phyloP scores from a whole-genome alignment of 2,329 filamentous ascomycete genomes.

The Sporothrix pallida region DNA sequence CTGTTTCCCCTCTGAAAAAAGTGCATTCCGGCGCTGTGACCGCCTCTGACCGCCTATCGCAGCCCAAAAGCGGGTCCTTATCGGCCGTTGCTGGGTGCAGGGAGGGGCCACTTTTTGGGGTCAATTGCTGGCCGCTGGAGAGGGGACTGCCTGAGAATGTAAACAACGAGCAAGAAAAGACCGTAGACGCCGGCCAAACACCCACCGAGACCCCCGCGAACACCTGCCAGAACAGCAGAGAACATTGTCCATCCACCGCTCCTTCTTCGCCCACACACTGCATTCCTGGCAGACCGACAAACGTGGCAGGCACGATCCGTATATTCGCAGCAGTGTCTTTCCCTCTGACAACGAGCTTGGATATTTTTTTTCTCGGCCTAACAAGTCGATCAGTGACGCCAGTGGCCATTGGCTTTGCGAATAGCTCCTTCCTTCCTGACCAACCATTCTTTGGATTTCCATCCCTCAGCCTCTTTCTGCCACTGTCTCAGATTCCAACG shows the following conservation, averaged over 20 bases:
- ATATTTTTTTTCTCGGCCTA: conserved; percentile 10
- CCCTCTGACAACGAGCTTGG: conserved; percentile 31
- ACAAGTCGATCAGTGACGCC: background rate
- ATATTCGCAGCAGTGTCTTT: conserved; percentile 13
- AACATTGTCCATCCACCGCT: background rate
- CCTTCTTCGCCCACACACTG: conserved; percentile 14
- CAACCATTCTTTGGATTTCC: conserved; percentile 20
- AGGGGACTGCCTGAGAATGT: conserved; percentile 25
- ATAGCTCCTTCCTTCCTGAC: conserved; percentile 15
- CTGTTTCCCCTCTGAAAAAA: conserved; percentile 17
- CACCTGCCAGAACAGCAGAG: too few relatives aligned
- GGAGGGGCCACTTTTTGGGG: conserved; percentile 27
- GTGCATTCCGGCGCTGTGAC: conserved; percentile 9
- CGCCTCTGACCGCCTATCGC: background rate
- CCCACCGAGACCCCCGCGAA: background rate
- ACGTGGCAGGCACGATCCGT: conserved; percentile 19
- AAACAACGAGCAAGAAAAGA: conserved; percentile 32
- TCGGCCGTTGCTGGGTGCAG: conserved; percentile 33
- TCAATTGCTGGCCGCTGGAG: conserved; percentile 21
- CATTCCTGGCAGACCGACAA: conserved; percentile 25
- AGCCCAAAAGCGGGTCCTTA: conserved; percentile 17
- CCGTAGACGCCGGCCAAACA: background rate
- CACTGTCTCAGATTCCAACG: conserved; percentile 28
- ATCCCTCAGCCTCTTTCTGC: conserved; percentile 20
- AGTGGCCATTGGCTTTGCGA: background rate